Evolutionary conservation across 2,329 filamentous ascomycete genomes (phyloP).

Genomic region (Daldinia sp.): DNA sequence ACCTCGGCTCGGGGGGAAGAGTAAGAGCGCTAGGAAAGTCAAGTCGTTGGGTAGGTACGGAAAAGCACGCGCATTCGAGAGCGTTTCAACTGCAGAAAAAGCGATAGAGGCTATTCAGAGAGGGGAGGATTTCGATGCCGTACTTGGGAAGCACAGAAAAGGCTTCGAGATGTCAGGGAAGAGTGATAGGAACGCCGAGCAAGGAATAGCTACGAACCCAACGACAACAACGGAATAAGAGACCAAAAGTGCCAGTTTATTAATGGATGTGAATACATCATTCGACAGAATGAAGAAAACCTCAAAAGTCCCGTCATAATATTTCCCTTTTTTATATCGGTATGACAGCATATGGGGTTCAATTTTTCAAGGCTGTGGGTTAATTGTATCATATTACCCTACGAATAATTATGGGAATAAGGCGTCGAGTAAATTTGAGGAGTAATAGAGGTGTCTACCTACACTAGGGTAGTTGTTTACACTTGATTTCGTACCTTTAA

Average conservation of each 20-base stretch:
- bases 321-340: no score
- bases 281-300: no score
- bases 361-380: no score
- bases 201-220: not conserved
- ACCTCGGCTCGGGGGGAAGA: constrained; percentile 29
- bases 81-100: constrained; percentile 55
- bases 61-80: constrained; percentile 58
- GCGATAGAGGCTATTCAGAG: constrained; percentile 55
- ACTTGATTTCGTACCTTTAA: no score
- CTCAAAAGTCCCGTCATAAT: no score
- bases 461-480: no score
- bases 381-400: no score
- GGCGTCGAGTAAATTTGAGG: no score
- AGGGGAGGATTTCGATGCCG: constrained; percentile 53
- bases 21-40: constrained; percentile 48
- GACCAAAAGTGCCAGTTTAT: not conserved
- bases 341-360: no score
- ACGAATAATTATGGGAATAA: no score
- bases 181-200: not conserved
- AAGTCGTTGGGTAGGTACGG: constrained; percentile 50
- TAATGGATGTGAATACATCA: no score
- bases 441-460: no score
- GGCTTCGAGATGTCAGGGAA: constrained; percentile 12
- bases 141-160: constrained; percentile 36
- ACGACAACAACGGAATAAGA: not conserved